Evolutionary conservation across 208 protist genomes (phyloP), one percentile per base, ranked within the genome.

Genomic region (Lotmaria passim): DNA sequence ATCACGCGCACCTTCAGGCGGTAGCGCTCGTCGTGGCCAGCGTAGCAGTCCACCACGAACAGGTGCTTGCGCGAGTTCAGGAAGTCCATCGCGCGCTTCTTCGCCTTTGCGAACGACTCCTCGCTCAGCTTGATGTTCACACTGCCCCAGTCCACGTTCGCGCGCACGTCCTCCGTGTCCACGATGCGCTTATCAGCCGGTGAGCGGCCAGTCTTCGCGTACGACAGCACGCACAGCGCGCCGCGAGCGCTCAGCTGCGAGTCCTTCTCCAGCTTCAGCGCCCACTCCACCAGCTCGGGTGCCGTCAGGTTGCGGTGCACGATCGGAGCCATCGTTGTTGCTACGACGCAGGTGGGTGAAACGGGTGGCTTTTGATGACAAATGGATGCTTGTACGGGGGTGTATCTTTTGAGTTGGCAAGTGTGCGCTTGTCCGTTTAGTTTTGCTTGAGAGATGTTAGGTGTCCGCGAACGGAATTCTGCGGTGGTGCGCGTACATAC

Each of bases 121-220:
- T 96, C 85, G 34, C 79, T 82, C 31, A 98, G 56, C 75, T 82
- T 78, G 38, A 98, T 97, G 82, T 99, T 98, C 11, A 98, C 94
- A 34, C 71, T 78, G 30, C 97, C 98, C 96, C 97, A 98, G 90
- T 97, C 98, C 38, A 98, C 87, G 65, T 96, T 87, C 15, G 85
- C 48, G 55, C 43, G 66, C 41, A 89, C 84, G 34, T 82, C 77
- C 6, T 68, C 43, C 55, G 97, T 95, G 59, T 92, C 73, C 19
- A 97, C 93, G 58, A 98, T 82, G 70, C 95, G 83, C 93, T 99
- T 98, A 81, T 99, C 97, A 10, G 69, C 76, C 43, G 98, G 96
- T 21, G 84, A 96, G 55, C 98, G 83, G 59, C 97, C 98, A 19
- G 87, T 98, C 79, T 98, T 98, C 33, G 75, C 82, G 65, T 97